phyloP scores from a whole-genome alignment of 179 eudicot genomes.

The Camellia oleifera region DNA sequence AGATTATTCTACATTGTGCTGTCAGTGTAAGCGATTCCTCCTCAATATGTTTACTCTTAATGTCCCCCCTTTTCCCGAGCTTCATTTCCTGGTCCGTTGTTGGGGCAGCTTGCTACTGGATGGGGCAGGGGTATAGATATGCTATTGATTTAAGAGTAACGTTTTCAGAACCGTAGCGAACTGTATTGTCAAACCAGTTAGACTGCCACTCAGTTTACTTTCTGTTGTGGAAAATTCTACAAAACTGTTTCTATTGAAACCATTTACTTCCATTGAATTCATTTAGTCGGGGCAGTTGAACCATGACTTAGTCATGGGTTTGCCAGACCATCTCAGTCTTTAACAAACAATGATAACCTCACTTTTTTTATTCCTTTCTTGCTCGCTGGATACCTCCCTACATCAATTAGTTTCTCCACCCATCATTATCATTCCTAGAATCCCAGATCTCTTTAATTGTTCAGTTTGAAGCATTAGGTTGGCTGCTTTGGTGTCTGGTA shows the following conservation, averaged over 20 bases:
- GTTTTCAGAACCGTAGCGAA: not conserved
- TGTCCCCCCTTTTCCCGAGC: not conserved
- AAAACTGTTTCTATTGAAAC: not conserved
- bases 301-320: not conserved
- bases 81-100: not conserved
- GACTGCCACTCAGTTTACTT: not conserved
- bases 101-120: not conserved
- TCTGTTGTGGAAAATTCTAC: not conserved
- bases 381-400: too few species aligned
- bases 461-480: too few species aligned
- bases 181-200: not conserved
- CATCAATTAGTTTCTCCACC: too few species aligned
- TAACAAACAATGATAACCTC: not conserved
- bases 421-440: too few species aligned
- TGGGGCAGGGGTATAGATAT: not conserved
- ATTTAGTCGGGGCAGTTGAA: not conserved
- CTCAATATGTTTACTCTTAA: not conserved
- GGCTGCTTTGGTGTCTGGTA: too few species aligned
- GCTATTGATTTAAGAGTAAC: not conserved
- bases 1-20: constrained; percentile 77
- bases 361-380: not conserved
- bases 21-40: constrained; percentile 63
- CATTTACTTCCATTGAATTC: not conserved
- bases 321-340: not conserved
- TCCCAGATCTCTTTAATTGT: too few species aligned